Evolutionary conservation across 768 basidiomycete species (phyloP).

Genomic region (Chiua virens): DNA sequence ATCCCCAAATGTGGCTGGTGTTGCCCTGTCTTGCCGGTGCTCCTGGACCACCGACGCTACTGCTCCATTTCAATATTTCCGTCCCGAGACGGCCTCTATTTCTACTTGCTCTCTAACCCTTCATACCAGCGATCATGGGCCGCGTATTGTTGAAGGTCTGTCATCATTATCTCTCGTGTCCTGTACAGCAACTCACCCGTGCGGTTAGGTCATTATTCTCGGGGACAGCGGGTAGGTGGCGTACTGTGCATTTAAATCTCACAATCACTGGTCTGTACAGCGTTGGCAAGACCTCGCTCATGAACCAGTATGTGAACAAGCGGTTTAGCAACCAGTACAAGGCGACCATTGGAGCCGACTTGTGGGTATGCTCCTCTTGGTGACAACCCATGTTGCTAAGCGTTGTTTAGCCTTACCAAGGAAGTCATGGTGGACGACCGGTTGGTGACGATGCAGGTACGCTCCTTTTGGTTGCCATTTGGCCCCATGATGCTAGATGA

Average conservation of each 20-base stretch:
- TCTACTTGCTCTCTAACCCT: not conserved
- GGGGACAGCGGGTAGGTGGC: conserved; percentile 88
- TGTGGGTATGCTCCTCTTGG: conserved; percentile 52
- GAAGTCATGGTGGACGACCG: conserved; percentile 99
- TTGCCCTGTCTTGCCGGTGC: conserved; percentile 13
- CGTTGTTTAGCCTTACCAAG: conserved; percentile 75
- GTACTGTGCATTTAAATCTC: not conserved
- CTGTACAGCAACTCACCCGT: conserved; percentile 9
- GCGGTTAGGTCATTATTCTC: conserved; percentile 89
- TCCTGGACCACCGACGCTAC: conserved; percentile 12
- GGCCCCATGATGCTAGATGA: conserved; percentile 1
- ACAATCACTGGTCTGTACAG: conserved; percentile 41
- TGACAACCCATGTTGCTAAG: conserved; percentile 6
- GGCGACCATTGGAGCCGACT: conserved; percentile 97
- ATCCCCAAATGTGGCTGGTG: conserved; percentile 14
- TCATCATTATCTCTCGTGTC: conserved; percentile 5
- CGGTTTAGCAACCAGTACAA: conserved; percentile 99
- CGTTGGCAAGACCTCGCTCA: conserved; percentile 98
- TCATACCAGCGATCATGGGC: conserved; percentile 52
- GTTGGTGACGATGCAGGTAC: conserved; percentile 97
- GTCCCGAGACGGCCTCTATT: conserved; percentile 7
- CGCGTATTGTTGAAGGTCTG: conserved; percentile 82
- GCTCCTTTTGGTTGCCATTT: conserved; percentile 15
- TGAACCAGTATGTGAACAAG: conserved; percentile 99
- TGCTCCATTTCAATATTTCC: conserved; percentile 7